Evolutionary conservation across 371 early-diverging fungal species (phyloP).

Genomic region (Umbelopsis sp.): DNA sequence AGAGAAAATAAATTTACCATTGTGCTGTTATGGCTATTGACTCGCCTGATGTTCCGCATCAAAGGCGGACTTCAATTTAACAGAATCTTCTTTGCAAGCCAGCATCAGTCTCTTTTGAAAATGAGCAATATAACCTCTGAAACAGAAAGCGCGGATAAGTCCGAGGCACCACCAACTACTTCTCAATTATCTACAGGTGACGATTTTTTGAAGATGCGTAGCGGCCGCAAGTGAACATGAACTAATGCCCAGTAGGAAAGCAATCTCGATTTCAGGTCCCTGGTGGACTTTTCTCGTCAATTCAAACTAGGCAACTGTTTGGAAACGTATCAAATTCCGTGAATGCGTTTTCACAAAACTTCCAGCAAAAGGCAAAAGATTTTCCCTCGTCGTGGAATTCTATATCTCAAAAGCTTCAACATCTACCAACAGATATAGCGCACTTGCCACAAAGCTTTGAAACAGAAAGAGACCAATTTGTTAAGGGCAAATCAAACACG

Average conservation of each 20-base stretch:
- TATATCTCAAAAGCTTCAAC: conserved; percentile 26
- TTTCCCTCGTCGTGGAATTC: conserved; percentile 27
- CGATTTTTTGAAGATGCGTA: neutral
- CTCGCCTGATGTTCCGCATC: no score
- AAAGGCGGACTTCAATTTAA: no score
- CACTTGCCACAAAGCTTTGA: conserved; percentile 39
- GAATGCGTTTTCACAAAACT: conserved; percentile 30
- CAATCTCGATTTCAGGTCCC: neutral
- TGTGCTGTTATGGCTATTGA: no score
- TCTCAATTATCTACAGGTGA: neutral
- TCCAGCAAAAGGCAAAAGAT: conserved; percentile 43
- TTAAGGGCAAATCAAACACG: conserved; percentile 30
- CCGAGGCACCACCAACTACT: neutral
- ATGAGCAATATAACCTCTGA: neutral
- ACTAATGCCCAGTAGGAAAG: neutral
- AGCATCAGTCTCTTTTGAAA: neutral
- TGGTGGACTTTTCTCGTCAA: conserved; percentile 6
- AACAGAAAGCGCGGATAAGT: neutral
- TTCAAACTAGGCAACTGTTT: neutral
- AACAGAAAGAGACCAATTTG: conserved; percentile 39
- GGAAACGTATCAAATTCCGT: conserved; percentile 17
- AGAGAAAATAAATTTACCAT: no score
- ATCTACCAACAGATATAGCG: conserved; percentile 25
- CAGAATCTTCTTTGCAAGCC: neutral
- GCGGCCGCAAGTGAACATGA: no score